Evolutionary conservation across 306 rosid genomes (phyloP).

Genomic region (Rubus idaeus): DNA sequence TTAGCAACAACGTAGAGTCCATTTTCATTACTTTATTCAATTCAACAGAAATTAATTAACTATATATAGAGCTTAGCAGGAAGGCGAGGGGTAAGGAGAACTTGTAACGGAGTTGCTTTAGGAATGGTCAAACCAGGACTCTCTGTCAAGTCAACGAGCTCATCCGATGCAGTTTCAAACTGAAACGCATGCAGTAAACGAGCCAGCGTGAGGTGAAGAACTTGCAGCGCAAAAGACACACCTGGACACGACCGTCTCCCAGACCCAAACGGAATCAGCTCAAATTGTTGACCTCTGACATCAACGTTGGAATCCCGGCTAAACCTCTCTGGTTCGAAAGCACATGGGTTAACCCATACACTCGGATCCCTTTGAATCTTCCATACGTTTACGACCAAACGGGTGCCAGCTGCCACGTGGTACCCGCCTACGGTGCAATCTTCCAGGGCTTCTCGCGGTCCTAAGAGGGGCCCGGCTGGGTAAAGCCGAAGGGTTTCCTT

Average conservation of each 20-base stretch:
- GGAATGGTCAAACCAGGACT: slow-evolving; percentile 50
- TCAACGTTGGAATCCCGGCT: slow-evolving; percentile 31
- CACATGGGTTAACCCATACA: slow-evolving; percentile 46
- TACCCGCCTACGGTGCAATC: slow-evolving; percentile 50
- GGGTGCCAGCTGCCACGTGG: slow-evolving; percentile 44
- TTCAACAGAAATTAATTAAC: neutral
- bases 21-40: neutral
- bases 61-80: slow-evolving; percentile 27
- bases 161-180: slow-evolving; percentile 28
- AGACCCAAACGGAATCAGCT: slow-evolving; percentile 53
- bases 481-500: slow-evolving; percentile 46
- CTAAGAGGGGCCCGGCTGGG: slow-evolving; percentile 56
- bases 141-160: slow-evolving; percentile 47
- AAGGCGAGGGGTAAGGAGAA: slow-evolving; percentile 53
- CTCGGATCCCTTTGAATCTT: slow-evolving; percentile 64
- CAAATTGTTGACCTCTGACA: slow-evolving; percentile 43
- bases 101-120: slow-evolving; percentile 44
- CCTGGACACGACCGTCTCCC: slow-evolving; percentile 57
- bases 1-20: too few species aligned
- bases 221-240: slow-evolving; percentile 48
- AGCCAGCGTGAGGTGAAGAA: slow-evolving; percentile 46
- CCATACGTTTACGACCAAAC: slow-evolving; percentile 50
- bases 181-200: slow-evolving; percentile 51
- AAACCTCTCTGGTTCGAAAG: slow-evolving; percentile 49
- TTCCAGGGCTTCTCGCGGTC: slow-evolving; percentile 50